phyloP scores from a whole-genome alignment of 1,284 basidiomycete genomes.

The Termitomyces sp. region DNA sequence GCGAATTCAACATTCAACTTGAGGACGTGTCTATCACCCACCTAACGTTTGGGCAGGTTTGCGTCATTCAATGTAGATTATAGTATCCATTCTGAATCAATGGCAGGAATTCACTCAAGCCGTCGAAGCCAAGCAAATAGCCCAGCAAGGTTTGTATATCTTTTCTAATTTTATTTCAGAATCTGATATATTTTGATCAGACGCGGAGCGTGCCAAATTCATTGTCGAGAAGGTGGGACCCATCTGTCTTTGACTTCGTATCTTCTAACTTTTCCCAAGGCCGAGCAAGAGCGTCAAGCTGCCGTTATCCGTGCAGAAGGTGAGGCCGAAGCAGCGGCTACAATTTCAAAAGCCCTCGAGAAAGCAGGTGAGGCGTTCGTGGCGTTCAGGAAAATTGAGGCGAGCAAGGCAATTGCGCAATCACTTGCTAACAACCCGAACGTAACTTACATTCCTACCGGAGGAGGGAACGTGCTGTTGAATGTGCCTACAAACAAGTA shows the following conservation, averaged over 20 bases:
- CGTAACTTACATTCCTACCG: slow-evolving; percentile 84
- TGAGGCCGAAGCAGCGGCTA: slow-evolving; percentile 93
- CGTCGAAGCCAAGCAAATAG: slow-evolving; percentile 98
- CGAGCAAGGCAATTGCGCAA: slow-evolving; percentile 92
- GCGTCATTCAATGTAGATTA: slow-evolving; percentile 13
- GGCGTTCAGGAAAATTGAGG: slow-evolving; percentile 95
- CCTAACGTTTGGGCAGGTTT: slow-evolving; percentile 75
- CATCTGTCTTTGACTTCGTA: neutral
- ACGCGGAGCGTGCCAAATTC: slow-evolving; percentile 98
- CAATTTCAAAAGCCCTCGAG: slow-evolving; percentile 89
- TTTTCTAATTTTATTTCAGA: neutral
- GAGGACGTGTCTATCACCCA: slow-evolving; percentile 98
- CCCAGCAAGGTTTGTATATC: slow-evolving; percentile 73
- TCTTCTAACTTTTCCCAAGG: slow-evolving; percentile 39
- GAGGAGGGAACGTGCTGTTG: slow-evolving; percentile 74
- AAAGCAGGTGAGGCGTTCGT: slow-evolving; percentile 96
- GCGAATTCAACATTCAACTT: slow-evolving; percentile 93
- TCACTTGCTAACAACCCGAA: slow-evolving; percentile 77
- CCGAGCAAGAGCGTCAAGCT: slow-evolving; percentile 98
- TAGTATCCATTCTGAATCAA: slow-evolving; percentile 16
- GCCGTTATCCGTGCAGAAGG: slow-evolving; percentile 98
- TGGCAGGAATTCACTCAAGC: slow-evolving; percentile 84
- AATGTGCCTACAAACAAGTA: slow-evolving; percentile 71
- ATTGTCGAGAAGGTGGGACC: slow-evolving; percentile 87
- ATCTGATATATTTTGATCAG: slow-evolving; percentile 33